These are phyloP conservation scores for Endocalyx cinctus DNA, from an alignment of 2,329 filamentous ascomycete species.

Conservation along the genomic window DNA sequence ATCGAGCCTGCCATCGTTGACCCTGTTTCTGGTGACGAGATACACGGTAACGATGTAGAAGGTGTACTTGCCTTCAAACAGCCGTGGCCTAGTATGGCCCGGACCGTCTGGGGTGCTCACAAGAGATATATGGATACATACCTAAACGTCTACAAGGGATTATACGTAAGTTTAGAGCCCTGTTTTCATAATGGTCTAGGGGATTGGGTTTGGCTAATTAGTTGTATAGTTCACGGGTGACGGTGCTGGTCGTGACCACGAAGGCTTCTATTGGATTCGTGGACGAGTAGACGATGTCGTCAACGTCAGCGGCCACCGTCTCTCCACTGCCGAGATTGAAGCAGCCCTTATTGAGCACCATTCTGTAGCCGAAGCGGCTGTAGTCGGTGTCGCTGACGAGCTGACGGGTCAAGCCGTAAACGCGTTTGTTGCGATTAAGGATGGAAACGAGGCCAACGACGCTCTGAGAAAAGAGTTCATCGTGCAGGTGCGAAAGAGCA, in stretches of 20 bases:
- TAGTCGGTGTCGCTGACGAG: constrained; percentile 89
- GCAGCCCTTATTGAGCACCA: constrained; percentile 91
- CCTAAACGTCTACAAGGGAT: constrained; percentile 94
- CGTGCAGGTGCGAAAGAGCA: constrained; percentile 92
- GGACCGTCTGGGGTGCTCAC: constrained; percentile 96
- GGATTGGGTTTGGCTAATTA: too few relatives aligned
- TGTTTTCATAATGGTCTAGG: not conserved
- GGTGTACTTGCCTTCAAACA: constrained; percentile 97
- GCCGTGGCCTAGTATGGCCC: constrained; percentile 96
- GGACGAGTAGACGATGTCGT: constrained; percentile 98
- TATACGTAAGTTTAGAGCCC: constrained; percentile 68
- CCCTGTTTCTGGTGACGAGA: constrained; percentile 88
- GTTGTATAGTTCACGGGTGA: constrained; percentile 78
- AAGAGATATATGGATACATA: constrained; percentile 99
- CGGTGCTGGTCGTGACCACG: constrained; percentile 91
- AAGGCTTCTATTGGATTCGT: constrained; percentile 99
- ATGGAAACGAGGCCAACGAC: constrained; percentile 70
- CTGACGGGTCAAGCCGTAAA: constrained; percentile 96
- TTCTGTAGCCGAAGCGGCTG: constrained; percentile 86
- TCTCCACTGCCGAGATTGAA: constrained; percentile 97
- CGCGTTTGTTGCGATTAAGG: constrained; percentile 91
- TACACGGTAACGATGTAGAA: constrained; percentile 93
- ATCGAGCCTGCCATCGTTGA: constrained; percentile 98
- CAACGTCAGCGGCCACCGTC: constrained; percentile 92
- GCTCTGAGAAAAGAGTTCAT: constrained; percentile 89